Evolutionary conservation across 805 yeast species (phyloP).

Genomic region (Candida orba): DNA sequence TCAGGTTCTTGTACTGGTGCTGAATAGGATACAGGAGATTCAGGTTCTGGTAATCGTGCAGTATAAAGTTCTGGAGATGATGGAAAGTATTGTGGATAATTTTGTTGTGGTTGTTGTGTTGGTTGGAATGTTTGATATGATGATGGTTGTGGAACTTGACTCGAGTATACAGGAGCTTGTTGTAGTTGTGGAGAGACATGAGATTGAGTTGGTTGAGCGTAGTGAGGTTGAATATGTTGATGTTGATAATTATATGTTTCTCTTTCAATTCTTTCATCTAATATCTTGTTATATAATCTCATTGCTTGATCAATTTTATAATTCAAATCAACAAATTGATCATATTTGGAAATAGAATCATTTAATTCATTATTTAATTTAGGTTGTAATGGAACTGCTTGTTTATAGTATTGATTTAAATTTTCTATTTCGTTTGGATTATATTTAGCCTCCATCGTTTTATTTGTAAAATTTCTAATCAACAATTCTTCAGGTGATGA

Average conservation of each 20-base stretch:
- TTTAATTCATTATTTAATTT: constrained; percentile 56
- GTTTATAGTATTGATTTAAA: constrained; percentile 50
- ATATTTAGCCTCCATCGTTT: constrained; percentile 38
- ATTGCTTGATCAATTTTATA: constrained; percentile 70
- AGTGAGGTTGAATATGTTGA: constrained; percentile 5
- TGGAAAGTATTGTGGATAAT: constrained; percentile 7
- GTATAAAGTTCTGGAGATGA: constrained; percentile 1
- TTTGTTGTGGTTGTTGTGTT: constrained; percentile 3
- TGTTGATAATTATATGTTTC: constrained; percentile 16
- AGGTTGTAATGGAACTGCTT: constrained; percentile 57
- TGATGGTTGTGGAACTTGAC: constrained; percentile 5
- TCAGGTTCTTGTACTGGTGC: not conserved
- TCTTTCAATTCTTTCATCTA: constrained; percentile 48
- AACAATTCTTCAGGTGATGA: constrained; percentile 62
- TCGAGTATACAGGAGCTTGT: not conserved
- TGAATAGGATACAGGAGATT: not conserved
- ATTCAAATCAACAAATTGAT: constrained; percentile 62
- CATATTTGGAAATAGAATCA: constrained; percentile 54
- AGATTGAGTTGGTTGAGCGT: not conserved
- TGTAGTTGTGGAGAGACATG: constrained; percentile 6
- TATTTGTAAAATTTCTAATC: constrained; percentile 60
- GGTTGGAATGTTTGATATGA: constrained; percentile 5
- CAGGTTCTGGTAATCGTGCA: no score
- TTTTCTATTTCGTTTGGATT: constrained; percentile 33
- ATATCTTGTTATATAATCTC: constrained; percentile 65